Base-by-base conservation (phyloP, 208 protist species). In the Herpetomonas samuelpessoai region DNA sequence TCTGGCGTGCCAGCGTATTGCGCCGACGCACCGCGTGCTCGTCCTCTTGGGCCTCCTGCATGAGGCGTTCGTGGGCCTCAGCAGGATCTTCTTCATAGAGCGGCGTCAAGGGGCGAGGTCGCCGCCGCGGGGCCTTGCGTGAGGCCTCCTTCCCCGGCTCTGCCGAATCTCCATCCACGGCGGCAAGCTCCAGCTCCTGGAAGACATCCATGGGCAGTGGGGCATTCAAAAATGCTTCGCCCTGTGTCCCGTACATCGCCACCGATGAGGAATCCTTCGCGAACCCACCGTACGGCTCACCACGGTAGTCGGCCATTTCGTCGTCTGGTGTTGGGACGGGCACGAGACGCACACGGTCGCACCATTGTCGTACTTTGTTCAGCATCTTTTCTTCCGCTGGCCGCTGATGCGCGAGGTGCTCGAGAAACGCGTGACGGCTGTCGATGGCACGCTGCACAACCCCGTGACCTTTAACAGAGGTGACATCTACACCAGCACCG, bases 331-430 rank as follows among this genome's bases (percentile, higher is more conserved):
- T 41, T 6, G 49, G 6, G 49, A 27, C 21, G 21, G 25, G 44
- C 16, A 55, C 24, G 9, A 55, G 18, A 22, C 29, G 31, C 10
- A 50, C 68, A 26, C 80, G 71, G 46, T 87, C 80, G 38, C 70
- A 76, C 80, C 80, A 87, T 73, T 87, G 75, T 0, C 61, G 61
- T 35, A 83, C 73, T 30, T 68, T 58, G 52, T 74, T 68, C 28
- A 66, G 57, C 52, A 74, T 58, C 19, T 66, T 67, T 29, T 73
- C 66, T 50, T 71, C 60, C 41, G 48, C 53, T 1, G 79, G 68
- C 21, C 62, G 38, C 18, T 30, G 29, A 28, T 63, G 56, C 14
- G 67, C 53, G 31, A 67, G 63, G 16, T 57, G 57, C 18, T 71
- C 52, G 14, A 86, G 49, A 1, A 79, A n/a, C 18, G n/a, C n/a